phyloP scores from a whole-genome alignment of 768 basidiomycete species.

The Multifurca ochricompacta region DNA sequence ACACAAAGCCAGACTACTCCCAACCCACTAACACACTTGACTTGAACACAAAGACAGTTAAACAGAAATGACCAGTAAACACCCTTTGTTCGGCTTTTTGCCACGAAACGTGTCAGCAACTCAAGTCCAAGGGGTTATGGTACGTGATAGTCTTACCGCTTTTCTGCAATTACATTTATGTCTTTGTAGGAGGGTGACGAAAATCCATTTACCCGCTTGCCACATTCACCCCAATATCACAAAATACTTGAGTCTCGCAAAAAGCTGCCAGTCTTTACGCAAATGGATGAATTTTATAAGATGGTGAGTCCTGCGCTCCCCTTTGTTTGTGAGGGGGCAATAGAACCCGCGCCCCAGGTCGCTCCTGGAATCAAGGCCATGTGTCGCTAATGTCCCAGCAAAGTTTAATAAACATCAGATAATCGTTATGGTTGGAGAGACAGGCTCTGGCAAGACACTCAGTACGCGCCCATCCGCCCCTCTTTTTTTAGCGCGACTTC shows the following conservation, averaged over 20 bases:
- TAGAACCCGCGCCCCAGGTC: conserved; percentile 25
- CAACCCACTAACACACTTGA: no score
- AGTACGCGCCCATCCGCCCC: conserved; percentile 41
- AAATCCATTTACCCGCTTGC: conserved; percentile 84
- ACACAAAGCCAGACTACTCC: no score
- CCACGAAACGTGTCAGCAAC: conserved; percentile 35
- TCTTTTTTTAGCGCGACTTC: background rate
- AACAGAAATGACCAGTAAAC: conserved; percentile 15
- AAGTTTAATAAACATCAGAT: conserved; percentile 78
- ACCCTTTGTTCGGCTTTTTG: conserved; percentile 39
- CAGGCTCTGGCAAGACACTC: conserved; percentile 96
- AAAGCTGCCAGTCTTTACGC: conserved; percentile 83
- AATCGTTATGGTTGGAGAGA: conserved; percentile 88
- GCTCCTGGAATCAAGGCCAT: conserved; percentile 20
- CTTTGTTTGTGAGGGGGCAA: conserved; percentile 24
- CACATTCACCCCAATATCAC: conserved; percentile 71
- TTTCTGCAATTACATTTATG: background rate
- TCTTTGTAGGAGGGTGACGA: conserved; percentile 56
- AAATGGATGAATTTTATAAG: conserved; percentile 89
- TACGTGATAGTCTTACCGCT: conserved; percentile 21
- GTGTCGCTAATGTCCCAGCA: conserved; percentile 25
- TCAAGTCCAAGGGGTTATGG: conserved; percentile 36
- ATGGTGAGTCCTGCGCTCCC: conserved; percentile 49
- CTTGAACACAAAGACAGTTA: no score
- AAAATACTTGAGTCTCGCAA: conserved; percentile 81